Conservation (phyloP, 75 land plant genomes). For the Isoetes taiwanensis region DNA sequence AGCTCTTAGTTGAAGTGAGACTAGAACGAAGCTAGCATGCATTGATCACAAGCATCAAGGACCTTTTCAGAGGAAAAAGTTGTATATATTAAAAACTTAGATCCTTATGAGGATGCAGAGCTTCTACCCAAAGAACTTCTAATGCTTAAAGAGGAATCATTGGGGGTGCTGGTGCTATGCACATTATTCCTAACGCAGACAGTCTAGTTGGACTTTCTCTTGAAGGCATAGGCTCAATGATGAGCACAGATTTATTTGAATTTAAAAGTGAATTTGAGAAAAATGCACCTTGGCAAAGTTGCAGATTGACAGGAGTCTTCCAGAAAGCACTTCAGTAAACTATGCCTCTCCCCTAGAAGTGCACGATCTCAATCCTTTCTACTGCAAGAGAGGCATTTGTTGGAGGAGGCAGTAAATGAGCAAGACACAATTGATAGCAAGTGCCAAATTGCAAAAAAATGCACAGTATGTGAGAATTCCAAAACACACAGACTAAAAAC, state of each 20-base stretch:
- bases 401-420: no score
- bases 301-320: no score
- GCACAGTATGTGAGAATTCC: no score
- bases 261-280: constrained; percentile 64
- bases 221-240: constrained; percentile 73
- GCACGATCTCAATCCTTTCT: no score
- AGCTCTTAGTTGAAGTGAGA: no score
- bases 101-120: constrained; percentile 35
- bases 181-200: constrained; percentile 61
- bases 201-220: constrained; percentile 47
- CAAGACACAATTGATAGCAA: no score
- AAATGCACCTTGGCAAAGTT: constrained; percentile 40
- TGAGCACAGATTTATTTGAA: constrained; percentile 68
- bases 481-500: no score
- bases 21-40: no score
- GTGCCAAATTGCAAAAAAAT: no score
- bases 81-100: constrained; percentile 45
- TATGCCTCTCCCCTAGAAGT: no score
- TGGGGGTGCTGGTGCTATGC: constrained; percentile 49
- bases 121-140: constrained; percentile 50
- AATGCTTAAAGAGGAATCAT: constrained; percentile 62
- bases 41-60: constrained; percentile 77
- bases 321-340: no score
- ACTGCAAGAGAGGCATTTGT: no score
- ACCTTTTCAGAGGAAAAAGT: constrained; percentile 76